Base-by-base conservation (phyloP, 148 eudicot species). In the Salicornia ramosissima region DNA sequence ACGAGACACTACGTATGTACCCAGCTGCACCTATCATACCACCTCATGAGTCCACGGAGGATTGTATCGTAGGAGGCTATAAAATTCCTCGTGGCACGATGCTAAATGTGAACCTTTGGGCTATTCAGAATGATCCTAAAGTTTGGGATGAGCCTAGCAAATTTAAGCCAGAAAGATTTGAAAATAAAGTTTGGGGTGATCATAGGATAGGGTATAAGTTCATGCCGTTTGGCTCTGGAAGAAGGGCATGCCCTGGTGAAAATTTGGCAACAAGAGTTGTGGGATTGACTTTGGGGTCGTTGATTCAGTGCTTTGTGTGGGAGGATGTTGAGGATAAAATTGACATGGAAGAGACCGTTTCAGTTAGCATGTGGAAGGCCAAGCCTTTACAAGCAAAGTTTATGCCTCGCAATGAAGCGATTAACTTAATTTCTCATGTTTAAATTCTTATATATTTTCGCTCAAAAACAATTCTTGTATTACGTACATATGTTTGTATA, bases 1-100 rank as follows among this genome's bases (percentile, higher is more conserved):
- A 57, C 1, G 65, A 70, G 64, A 70, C 71, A 22, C 73, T 70
- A 29, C 67, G 74, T 22, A 71, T 71, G 75, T 71, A 71, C 68
- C 74, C 74, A 13, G 58, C 52, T 1, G 59, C 74, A 0, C 58
- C 74, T 0, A 9, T 61, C 3, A 30, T 60, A 18, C 43, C 54
- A 22, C 74, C 74, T 13, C 74, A 71, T 24, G 65, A 58, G 43
- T 58, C 64, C n/a, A 58, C 73, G 18, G 39, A 33, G 45, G 73
- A 70, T 19, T 70, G 73, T 46, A 28, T 59, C 0, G 65, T 70
- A 9, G 73, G 65, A 19, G 73, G 73, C 19, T 30, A 45, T 18
- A 55, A 22, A 4, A 33, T 70, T 19, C 64, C 42, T 24, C 60
- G 46, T 46, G 65, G 53, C 13, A 71, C 67, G 14, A 71, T 71